A percentile compares a stretch with the other conserved stretches of the same genome.
Evolutionary conservation across 2,329 filamentous ascomycete genomes (phyloP).

Genomic region (Nothomitra cinnamomea): DNA sequence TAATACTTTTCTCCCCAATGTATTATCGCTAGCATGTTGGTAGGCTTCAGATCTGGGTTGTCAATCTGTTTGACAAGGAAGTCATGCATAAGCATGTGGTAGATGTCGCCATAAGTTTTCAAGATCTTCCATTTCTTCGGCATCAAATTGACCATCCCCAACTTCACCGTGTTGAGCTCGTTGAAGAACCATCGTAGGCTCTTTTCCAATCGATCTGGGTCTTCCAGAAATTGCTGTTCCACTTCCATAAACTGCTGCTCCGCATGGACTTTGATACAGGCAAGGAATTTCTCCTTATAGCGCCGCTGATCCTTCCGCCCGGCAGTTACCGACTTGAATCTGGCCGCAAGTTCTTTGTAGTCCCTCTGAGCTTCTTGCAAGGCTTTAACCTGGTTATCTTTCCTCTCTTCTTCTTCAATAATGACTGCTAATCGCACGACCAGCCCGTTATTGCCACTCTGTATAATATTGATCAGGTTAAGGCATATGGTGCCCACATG

Average conservation of each 20-base stretch:
- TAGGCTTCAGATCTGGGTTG: slow-evolving; percentile 66
- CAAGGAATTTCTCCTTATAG: slow-evolving; percentile 91
- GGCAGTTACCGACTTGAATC: slow-evolving; percentile 90
- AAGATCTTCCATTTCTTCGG: slow-evolving; percentile 95
- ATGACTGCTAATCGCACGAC: slow-evolving; percentile 84
- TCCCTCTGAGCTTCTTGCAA: slow-evolving; percentile 90
- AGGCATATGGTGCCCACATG: slow-evolving; percentile 78
- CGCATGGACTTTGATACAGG: slow-evolving; percentile 58
- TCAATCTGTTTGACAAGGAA: slow-evolving; percentile 72
- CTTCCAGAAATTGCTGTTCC: slow-evolving; percentile 60
- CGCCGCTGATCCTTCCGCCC: slow-evolving; percentile 83
- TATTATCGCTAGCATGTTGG: slow-evolving; percentile 79
- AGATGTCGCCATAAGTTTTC: slow-evolving; percentile 75
- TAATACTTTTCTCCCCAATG: slow-evolving; percentile 96
- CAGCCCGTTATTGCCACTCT: slow-evolving; percentile 71
- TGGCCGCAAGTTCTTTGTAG: slow-evolving; percentile 81
- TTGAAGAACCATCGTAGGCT: slow-evolving; percentile 94
- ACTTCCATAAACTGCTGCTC: slow-evolving; percentile 57
- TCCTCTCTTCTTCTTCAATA: slow-evolving; percentile 92
- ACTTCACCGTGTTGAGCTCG: slow-evolving; percentile 83
- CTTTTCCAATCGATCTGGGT: slow-evolving; percentile 72
- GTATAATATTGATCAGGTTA: slow-evolving; percentile 75
- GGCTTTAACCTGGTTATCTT: slow-evolving; percentile 77
- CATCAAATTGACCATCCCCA: slow-evolving; percentile 82
- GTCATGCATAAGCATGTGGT: slow-evolving; percentile 90